phyloP scores from a whole-genome alignment of 2,329 filamentous ascomycete species.

The Phyllosticta ampelicida region DNA sequence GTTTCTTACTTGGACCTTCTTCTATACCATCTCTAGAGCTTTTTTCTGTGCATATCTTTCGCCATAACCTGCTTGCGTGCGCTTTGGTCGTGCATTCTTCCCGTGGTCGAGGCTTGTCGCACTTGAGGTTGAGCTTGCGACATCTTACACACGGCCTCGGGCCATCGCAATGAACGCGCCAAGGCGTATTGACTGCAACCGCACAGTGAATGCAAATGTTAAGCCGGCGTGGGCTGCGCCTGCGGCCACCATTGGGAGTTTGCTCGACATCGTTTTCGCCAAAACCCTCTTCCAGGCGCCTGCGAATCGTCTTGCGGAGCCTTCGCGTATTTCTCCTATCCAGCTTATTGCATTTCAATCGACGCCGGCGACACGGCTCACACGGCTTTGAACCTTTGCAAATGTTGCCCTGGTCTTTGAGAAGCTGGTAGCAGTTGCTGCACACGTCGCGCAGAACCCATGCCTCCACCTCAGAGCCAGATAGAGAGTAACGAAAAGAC shows the following conservation, averaged over 20 bases:
- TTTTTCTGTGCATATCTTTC: not conserved
- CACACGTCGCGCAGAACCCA: too few species aligned
- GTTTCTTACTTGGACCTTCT: not conserved
- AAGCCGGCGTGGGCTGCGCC: not conserved
- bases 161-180: not conserved
- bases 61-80: not conserved
- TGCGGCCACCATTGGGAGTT: not conserved
- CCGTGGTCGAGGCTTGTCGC: not conserved
- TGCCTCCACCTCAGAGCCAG: too few species aligned
- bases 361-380: too few species aligned
- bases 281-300: too few species aligned
- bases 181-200: not conserved
- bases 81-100: not conserved
- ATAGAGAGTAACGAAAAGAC: too few species aligned
- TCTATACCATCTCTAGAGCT: not conserved
- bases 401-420: too few species aligned
- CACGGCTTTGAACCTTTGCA: too few species aligned
- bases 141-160: not conserved
- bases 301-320: too few species aligned
- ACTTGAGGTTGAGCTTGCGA: not conserved
- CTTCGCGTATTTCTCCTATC: too few species aligned
- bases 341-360: too few species aligned
- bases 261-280: too few species aligned
- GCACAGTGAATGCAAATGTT: not conserved
- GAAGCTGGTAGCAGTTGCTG: too few species aligned